These are phyloP conservation scores for Aspergillus conjunctus DNA, from an alignment of 495 filamentous ascomycete genomes.

Conservation along the genomic window DNA sequence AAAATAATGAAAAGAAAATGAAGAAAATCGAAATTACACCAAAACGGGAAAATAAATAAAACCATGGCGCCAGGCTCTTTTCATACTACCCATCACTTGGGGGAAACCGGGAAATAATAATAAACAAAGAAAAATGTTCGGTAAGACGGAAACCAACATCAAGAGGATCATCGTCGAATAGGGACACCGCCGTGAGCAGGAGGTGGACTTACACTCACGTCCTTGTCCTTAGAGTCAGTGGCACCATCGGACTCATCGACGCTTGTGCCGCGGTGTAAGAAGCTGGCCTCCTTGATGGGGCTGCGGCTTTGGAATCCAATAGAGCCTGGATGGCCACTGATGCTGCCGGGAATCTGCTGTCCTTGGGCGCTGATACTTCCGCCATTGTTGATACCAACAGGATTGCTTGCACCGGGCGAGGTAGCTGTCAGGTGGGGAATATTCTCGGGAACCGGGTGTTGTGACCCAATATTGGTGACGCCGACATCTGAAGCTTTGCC, in stretches of 20 bases:
- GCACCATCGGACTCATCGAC: constrained; percentile 62
- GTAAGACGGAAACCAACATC: constrained; percentile 4
- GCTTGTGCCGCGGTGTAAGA: constrained; percentile 74
- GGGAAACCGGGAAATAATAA: constrained; percentile 21
- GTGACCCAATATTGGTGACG: constrained; percentile 87
- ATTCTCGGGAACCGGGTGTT: constrained; percentile 92
- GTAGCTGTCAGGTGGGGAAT: constrained; percentile 89
- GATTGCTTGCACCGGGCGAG: constrained; percentile 59
- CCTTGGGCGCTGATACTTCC: constrained; percentile 46
- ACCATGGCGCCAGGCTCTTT: constrained; percentile 50
- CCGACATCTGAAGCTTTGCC: constrained; percentile 95
- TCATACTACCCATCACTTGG: constrained; percentile 31
- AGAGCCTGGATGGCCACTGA: constrained; percentile 50
- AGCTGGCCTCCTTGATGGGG: constrained; percentile 85
- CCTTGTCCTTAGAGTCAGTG: constrained; percentile 36
- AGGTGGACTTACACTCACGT: constrained; percentile 50
- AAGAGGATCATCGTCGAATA: constrained; percentile 53
- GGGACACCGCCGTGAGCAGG: constrained; percentile 61
- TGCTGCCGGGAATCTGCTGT: constrained; percentile 48
- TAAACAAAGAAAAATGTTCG: constrained; percentile 15
- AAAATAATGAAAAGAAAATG: constrained; percentile 1
- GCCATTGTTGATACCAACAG: constrained; percentile 36
- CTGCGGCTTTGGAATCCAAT: constrained; percentile 64
- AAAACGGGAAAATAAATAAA: constrained; percentile 19
- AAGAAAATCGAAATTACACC: constrained; percentile 20